These are phyloP conservation scores for Monilinia polystroma DNA, from an alignment of 2,329 filamentous ascomycete genomes.

Conservation along the genomic window DNA sequence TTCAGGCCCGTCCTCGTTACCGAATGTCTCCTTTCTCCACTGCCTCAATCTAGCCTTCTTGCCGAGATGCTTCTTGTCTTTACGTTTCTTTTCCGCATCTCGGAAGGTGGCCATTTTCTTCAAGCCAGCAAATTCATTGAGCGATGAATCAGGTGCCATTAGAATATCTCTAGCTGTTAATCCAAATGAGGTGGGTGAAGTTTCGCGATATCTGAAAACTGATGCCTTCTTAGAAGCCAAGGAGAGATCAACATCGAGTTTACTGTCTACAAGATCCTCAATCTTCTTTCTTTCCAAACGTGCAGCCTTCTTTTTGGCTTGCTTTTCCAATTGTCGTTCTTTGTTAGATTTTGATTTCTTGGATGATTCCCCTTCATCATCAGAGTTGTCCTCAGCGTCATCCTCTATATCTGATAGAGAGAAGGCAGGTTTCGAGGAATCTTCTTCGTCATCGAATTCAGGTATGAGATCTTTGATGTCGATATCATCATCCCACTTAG, in stretches of 20 bases:
- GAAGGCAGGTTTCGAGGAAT: conserved; percentile 49
- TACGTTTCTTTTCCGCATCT: conserved; percentile 82
- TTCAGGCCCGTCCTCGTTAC: conserved; percentile 46
- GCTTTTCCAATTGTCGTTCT: conserved; percentile 58
- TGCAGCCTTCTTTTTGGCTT: conserved; percentile 65
- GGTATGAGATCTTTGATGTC: conserved; percentile 91
- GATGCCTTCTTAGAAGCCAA: conserved; percentile 49
- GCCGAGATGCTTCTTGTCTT: conserved; percentile 81
- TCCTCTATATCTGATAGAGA: conserved; percentile 54
- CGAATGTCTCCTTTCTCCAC: conserved; percentile 72
- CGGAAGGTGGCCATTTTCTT: conserved; percentile 94
- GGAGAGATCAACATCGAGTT: conserved; percentile 70
- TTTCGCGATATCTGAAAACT: conserved; percentile 89
- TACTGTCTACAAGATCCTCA: conserved; percentile 80
- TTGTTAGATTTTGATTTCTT: conserved; percentile 62
- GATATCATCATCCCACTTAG: conserved; percentile 94
- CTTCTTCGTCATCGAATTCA: conserved; percentile 71
- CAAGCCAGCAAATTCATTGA: conserved; percentile 88
- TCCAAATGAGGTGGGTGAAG: conserved; percentile 84
- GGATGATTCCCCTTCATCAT: conserved; percentile 40
- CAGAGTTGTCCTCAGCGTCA: conserved; percentile 46
- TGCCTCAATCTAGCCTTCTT: conserved; percentile 90
- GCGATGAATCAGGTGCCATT: conserved; percentile 76
- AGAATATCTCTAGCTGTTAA: conserved; percentile 89
- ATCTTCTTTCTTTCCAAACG: conserved; percentile 79